A percentile compares a stretch with the other conserved stretches of the same genome.
phyloP scores from a whole-genome alignment of 192 early-diverging fungal species.

The Glomus cerebriforme region DNA sequence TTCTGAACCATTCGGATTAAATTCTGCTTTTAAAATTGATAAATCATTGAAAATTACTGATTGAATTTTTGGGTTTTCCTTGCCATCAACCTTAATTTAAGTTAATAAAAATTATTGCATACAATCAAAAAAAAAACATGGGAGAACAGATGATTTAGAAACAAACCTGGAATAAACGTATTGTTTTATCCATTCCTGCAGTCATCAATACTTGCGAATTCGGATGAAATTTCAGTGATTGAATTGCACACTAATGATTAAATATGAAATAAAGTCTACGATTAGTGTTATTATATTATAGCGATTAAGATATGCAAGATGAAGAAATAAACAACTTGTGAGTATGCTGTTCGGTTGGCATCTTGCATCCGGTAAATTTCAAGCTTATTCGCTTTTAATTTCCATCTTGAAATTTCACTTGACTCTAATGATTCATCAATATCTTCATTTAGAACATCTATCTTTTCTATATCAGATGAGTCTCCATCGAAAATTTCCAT shows the following conservation, averaged over 20 bases:
- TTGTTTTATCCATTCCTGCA: conserved; percentile 83
- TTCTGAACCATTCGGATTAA: conserved; percentile 73
- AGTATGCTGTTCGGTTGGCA: conserved; percentile 71
- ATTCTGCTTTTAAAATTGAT: conserved; percentile 76
- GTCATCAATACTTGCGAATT: conserved; percentile 86
- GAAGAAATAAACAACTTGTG: conserved; percentile 48
- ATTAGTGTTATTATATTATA: neutral
- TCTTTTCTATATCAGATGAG: conserved; percentile 45
- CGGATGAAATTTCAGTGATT: conserved; percentile 84
- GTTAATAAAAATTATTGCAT: conserved; percentile 18
- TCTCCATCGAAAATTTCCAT: conserved; percentile 43
- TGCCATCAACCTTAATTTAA: conserved; percentile 79
- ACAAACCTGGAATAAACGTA: conserved; percentile 78
- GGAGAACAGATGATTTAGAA: neutral
- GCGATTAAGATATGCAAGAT: neutral
- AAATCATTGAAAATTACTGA: conserved; percentile 87
- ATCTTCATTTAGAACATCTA: neutral
- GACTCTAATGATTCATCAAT: conserved; percentile 37
- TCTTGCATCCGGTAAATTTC: conserved; percentile 72
- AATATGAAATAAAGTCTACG: neutral
- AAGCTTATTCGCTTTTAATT: conserved; percentile 57
- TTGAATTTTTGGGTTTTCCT: conserved; percentile 90
- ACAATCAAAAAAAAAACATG: neutral
- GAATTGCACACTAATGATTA: conserved; percentile 58
- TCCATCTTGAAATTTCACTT: neutral